phyloP scores from a whole-genome alignment of 768 basidiomycete genomes.

The Agrocybe pediades region DNA sequence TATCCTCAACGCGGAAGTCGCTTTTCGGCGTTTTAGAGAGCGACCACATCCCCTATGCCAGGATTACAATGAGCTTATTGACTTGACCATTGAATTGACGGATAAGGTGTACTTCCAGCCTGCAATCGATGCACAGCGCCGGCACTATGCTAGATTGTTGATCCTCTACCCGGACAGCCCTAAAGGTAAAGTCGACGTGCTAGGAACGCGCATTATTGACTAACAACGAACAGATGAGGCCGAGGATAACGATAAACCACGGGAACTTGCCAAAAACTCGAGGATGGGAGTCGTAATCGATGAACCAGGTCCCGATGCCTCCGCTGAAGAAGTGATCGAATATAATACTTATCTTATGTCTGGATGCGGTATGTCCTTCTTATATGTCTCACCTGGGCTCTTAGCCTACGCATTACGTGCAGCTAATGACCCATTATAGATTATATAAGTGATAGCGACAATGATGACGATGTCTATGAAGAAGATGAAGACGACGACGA shows the following conservation, averaged over 20 bases:
- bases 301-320: slow-evolving; percentile 4
- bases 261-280: slow-evolving; percentile 2
- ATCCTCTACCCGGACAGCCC: not conserved
- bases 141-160: not conserved
- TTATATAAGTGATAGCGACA: too few species aligned
- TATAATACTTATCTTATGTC: slow-evolving; percentile 4
- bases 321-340: slow-evolving; percentile 4
- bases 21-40: slow-evolving; percentile 6
- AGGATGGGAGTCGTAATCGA: not conserved
- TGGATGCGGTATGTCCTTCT: slow-evolving; percentile 9
- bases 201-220: too few species aligned
- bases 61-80: slow-evolving; percentile 5
- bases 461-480: too few species aligned
- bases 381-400: too few species aligned
- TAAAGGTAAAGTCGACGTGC: not conserved
- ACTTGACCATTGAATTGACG: slow-evolving; percentile 11
- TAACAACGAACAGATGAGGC: too few species aligned
- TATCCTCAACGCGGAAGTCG: slow-evolving; percentile 8
- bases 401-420: too few species aligned
- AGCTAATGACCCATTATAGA: too few species aligned
- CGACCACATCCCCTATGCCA: not conserved
- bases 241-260: too few species aligned
- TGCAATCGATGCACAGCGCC: not conserved
- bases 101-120: slow-evolving; percentile 8
- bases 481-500: too few species aligned